phyloP scores from a whole-genome alignment of 257 asterid genomes.

The Petrea volubilis region DNA sequence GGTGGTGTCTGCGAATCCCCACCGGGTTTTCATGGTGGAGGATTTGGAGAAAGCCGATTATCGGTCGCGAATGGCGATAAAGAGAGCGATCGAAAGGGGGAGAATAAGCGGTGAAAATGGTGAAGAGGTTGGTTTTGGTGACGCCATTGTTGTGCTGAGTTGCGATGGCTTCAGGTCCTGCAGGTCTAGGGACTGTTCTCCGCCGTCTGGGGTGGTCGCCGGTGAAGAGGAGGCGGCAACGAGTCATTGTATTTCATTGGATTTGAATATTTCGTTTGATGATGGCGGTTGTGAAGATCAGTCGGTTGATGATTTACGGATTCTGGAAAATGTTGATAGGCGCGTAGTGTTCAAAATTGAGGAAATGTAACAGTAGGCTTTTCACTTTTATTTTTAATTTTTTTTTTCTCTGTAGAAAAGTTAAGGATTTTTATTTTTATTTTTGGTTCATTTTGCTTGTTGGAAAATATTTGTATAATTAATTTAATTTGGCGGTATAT shows the following conservation, averaged over 20 bases:
- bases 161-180: slow-evolving; percentile 49
- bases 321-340: slow-evolving; percentile 65
- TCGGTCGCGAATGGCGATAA: slow-evolving; percentile 42
- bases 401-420: background rate
- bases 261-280: slow-evolving; percentile 65
- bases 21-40: slow-evolving; percentile 64
- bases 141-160: slow-evolving; percentile 67
- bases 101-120: slow-evolving; percentile 36
- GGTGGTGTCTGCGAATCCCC: slow-evolving; percentile 52
- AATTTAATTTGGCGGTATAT: background rate
- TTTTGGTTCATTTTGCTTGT: background rate
- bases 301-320: slow-evolving; percentile 46
- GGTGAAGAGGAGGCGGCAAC: slow-evolving; percentile 17
- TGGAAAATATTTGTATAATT: background rate
- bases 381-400: background rate
- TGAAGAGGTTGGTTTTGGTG: slow-evolving; percentile 56
- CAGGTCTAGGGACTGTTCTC: slow-evolving; percentile 51
- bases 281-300: slow-evolving; percentile 32
- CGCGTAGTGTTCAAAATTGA: slow-evolving; percentile 48
- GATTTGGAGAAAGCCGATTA: slow-evolving; percentile 60
- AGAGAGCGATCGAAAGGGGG: slow-evolving; percentile 65
- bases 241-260: slow-evolving; percentile 42
- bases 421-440: background rate
- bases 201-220: background rate
- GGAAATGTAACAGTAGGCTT: slow-evolving; percentile 1